Evolutionary conservation across 2,329 filamentous ascomycete genomes (phyloP), one percentile per base, ranked within the genome.

Genomic region (Sarocladiaceae sp.): DNA sequence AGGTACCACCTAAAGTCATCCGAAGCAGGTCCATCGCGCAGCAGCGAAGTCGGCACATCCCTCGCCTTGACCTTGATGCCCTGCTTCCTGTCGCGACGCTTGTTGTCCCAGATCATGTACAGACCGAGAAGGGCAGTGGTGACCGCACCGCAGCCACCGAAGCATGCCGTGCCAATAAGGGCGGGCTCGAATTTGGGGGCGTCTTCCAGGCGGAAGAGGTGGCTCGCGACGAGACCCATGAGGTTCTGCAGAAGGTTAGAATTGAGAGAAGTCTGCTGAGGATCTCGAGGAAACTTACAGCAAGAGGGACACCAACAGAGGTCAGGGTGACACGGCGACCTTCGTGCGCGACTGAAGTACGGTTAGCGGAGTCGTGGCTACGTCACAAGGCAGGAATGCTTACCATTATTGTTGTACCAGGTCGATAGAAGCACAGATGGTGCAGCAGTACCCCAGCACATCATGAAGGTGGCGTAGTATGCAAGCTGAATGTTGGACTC

Each of bases 391-490:
- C 8, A 46, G n/a, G 17, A 46, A 11, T 22, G 22, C 26, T 11
- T 33, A 48, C 44, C 80, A 64, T 93, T 93, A 73, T 92, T 92
- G 70, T 89, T 92, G 70, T 90, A 91, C 84, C 64, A 72, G 25
- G 53, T 82, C 74, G 58, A 83, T 71, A 85, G 72, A 12, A 92
- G 73, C 8, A 91, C 87, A 0, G 82, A 87, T 0, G 88, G 87
- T 0, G 87, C 87, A 1, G 83, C 85, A 0, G 86, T 90, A 15
- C 88, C 88, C 83, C 86, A 90, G 11, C 83, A 87, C 86, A 91
- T 90, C 84, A 91, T 87, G 44, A 91, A 92, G 52, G 79, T 84
- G 4, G 87, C 86, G 57, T 84, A 90, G 62, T 91, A 91, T 1
- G 86, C 87, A 1, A 90, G 74, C 3, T 78, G 74, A n/a, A 86